These are phyloP conservation scores for Suhomyces kunorum DNA, from an alignment of 1,139 yeast genomes.

Conservation along the genomic window DNA sequence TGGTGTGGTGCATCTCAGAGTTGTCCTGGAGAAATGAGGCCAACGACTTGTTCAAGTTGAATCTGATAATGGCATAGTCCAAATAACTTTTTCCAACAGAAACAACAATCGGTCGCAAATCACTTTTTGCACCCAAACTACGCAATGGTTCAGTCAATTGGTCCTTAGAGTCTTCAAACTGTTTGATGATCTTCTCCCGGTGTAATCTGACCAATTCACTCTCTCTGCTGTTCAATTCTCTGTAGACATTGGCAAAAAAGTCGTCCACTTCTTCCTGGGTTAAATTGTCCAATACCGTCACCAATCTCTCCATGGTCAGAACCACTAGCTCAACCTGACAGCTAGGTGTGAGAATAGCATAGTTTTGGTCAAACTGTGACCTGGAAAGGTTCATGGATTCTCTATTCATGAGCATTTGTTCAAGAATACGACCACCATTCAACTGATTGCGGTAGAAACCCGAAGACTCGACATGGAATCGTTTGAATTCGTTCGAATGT, in stretches of 20 bases:
- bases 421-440: conserved; percentile 3
- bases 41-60: conserved; percentile 15
- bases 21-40: conserved; percentile 18
- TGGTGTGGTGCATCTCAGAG: conserved; percentile 12
- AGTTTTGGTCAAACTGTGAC: conserved; percentile 26
- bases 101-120: neutral
- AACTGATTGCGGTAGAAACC: conserved; percentile 17
- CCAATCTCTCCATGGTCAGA: conserved; percentile 14
- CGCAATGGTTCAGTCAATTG: neutral
- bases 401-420: conserved; percentile 14
- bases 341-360: conserved; percentile 16
- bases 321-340: conserved; percentile 16
- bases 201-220: conserved; percentile 10
- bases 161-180: neutral
- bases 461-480: conserved; percentile 20
- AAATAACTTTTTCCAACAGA: conserved; percentile 15
- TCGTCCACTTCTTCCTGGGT: conserved; percentile 17
- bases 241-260: conserved; percentile 8
- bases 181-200: conserved; percentile 2
- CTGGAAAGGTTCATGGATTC: conserved; percentile 14
- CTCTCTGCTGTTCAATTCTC: conserved; percentile 9
- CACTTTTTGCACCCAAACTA: neutral
- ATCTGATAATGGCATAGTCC: conserved; percentile 12
- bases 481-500: conserved; percentile 18
- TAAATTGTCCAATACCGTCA: conserved; percentile 19